A percentile compares a stretch with the other conserved stretches of the same genome.
Evolutionary conservation across 192 early-diverging fungal genomes (phyloP).

Genomic region (Coemansia furcata): DNA sequence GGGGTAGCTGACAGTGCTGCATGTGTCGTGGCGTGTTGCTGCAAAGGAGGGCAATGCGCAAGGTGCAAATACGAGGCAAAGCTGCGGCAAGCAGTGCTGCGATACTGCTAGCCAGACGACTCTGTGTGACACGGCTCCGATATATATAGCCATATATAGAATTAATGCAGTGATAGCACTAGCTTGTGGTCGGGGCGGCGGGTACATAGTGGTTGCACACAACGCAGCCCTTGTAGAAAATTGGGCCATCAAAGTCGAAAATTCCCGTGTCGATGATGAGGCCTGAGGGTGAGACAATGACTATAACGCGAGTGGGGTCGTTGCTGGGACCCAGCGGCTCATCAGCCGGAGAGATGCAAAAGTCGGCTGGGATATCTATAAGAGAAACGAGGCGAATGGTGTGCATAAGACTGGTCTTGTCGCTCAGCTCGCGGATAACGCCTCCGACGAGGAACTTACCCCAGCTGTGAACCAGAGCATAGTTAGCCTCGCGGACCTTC

Average conservation of each 20-base stretch:
- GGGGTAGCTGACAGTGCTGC: neutral
- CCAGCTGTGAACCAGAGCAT: constrained; percentile 46
- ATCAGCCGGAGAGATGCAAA: constrained; percentile 48
- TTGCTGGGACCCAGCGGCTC: constrained; percentile 45
- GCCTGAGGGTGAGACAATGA: constrained; percentile 34
- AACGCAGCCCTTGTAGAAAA: constrained; percentile 39
- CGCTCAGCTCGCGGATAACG: constrained; percentile 29
- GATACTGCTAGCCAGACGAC: neutral
- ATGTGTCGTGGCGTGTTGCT: neutral
- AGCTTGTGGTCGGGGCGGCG: neutral
- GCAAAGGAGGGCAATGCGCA: constrained; percentile 14
- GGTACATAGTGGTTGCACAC: constrained; percentile 24
- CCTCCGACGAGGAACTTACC: constrained; percentile 34
- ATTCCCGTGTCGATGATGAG: constrained; percentile 39
- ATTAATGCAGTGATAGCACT: neutral
- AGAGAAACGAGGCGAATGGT: constrained; percentile 21
- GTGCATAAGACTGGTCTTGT: neutral
- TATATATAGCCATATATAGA: neutral
- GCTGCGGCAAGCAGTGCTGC: constrained; percentile 23
- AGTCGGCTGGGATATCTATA: constrained; percentile 40
- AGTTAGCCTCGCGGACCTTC: constrained; percentile 40
- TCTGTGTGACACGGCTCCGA: neutral
- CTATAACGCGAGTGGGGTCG: constrained; percentile 41
- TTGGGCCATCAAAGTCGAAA: constrained; percentile 37
- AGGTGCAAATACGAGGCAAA: constrained; percentile 31